Base-by-base conservation (phyloP, 2,329 filamentous ascomycete genomes). In the Neospermospora avenae region DNA sequence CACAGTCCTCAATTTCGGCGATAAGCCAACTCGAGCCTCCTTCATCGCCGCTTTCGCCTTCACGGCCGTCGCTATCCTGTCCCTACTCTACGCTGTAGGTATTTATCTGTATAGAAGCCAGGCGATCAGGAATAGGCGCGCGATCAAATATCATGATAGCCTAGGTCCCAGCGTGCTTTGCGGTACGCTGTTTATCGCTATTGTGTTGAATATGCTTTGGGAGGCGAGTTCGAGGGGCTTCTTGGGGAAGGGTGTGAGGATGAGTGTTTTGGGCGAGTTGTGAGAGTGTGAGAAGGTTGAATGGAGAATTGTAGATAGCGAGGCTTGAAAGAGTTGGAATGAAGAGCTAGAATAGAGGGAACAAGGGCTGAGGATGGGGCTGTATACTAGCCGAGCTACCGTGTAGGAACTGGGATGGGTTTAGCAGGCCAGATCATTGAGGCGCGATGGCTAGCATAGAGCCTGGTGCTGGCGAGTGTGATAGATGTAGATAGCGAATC, bases 131-230 rank as follows among this genome's bases (percentile, higher is more conserved):
- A 87, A 88, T 68, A 82, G 93, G 55, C 86, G 87, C 64, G 91
- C 89, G n/a, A 91, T 93, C 42, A 88, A 86, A 68, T 99, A 95
- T 75, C 95, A 98, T 74, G 95, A 99, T 74, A 87, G 85, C 67
- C 89, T 87, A 81, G 95, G 95, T 0, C 93, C 95, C 0, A 92
- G 82, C 3, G 77, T 86, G 22, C 80, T 99, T 34, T 96, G 92
- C 68, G 70, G 81, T 8, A 83, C 89, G 2, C 74, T 98, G 56
- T 83, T 97, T 44, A 76, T 82, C 0, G 90, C 92, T 2, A 85
- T 97, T 11, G 78, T 81, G 3, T 73, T 96, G 25, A 96, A 95
- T 74, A 96, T 96, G 79, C 89, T 77, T 4, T 87, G 91, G 69
- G 85, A 93, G 64, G 82, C 91, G n/a, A 82, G 80, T 2, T 44